These are phyloP conservation scores for Cladophialophora psammophila DNA, from an alignment of 2,329 filamentous ascomycete genomes.

Conservation along the genomic window DNA sequence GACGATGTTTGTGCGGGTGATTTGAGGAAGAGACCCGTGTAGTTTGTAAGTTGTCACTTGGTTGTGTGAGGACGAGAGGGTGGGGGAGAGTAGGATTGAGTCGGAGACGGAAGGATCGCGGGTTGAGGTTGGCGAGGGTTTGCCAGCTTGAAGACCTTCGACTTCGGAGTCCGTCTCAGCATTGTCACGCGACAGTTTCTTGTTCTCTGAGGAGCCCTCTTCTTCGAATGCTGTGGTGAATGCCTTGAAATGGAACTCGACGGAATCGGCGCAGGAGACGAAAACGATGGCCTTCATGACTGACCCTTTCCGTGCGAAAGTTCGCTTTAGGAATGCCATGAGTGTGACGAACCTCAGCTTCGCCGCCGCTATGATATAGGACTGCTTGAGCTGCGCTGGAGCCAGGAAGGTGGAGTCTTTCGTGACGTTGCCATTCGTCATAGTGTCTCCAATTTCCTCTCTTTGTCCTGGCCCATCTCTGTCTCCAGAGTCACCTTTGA, in stretches of 20 bases:
- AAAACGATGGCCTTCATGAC: conserved; percentile 98
- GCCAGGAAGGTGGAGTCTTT: conserved; percentile 72
- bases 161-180: conserved; percentile 17
- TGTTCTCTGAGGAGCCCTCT: conserved; percentile 39
- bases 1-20: conserved; percentile 85
- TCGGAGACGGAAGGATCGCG: conserved; percentile 23
- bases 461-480: conserved; percentile 50
- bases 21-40: conserved; percentile 89
- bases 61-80: conserved; percentile 78
- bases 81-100: conserved; percentile 73
- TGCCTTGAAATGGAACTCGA: conserved; percentile 94
- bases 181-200: background rate
- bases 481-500: conserved; percentile 71
- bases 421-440: conserved; percentile 54
- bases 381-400: conserved; percentile 91
- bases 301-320: conserved; percentile 85
- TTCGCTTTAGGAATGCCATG: conserved; percentile 80
- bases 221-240: conserved; percentile 60
- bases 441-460: conserved; percentile 46
- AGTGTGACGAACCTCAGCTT: conserved; percentile 91
- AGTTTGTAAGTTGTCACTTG: conserved; percentile 82
- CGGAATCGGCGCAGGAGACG: conserved; percentile 94
- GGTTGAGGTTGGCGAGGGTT: conserved; percentile 10
- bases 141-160: conserved; percentile 29
- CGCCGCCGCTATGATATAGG: conserved; percentile 83